These are phyloP conservation scores for Coemansia sp. DNA, from an alignment of 192 early-diverging fungal genomes.

Conservation along the genomic window DNA sequence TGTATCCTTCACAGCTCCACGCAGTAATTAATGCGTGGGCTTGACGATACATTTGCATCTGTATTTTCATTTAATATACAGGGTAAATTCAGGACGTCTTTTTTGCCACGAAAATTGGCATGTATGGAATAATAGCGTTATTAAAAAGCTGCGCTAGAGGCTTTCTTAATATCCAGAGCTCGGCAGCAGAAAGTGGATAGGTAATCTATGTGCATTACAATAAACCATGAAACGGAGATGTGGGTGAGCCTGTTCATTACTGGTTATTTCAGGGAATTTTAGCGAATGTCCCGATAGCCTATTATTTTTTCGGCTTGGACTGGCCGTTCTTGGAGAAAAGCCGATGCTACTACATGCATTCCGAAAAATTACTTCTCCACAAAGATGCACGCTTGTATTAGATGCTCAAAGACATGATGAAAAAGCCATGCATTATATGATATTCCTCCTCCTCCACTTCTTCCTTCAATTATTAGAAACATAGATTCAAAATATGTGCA, in stretches of 20 bases:
- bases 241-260: neutral
- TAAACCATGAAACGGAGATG: neutral
- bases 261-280: neutral
- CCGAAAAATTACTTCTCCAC: constrained; percentile 4
- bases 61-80: constrained; percentile 2
- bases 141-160: constrained; percentile 3
- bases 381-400: constrained; percentile 7
- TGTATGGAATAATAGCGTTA: neutral
- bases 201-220: neutral
- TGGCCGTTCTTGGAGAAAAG: neutral
- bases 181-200: neutral
- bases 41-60: neutral
- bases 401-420: neutral
- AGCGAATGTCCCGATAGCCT: neutral
- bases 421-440: constrained; percentile 5
- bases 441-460: too few species aligned
- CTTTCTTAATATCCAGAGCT: constrained; percentile 2
- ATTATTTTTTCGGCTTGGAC: too few species aligned
- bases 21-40: neutral
- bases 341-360: neutral
- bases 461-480: constrained; percentile 5
- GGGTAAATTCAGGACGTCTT: neutral
- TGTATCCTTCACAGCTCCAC: neutral
- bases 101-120: constrained; percentile 12
- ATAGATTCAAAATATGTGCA: neutral